These are phyloP conservation scores for Candida manassasensis DNA, from an alignment of 805 yeast species.

Conservation along the genomic window DNA sequence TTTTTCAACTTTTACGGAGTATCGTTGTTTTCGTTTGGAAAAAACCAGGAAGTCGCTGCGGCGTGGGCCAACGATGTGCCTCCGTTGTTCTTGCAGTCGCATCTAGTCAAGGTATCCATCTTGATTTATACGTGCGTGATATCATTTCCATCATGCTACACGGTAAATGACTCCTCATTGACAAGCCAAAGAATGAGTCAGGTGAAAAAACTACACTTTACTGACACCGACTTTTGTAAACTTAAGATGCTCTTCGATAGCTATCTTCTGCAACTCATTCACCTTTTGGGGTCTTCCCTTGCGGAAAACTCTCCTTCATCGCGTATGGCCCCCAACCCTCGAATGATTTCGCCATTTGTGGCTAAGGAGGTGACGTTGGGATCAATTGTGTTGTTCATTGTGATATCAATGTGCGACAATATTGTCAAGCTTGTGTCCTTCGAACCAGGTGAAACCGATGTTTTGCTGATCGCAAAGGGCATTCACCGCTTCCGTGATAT, in stretches of 20 bases:
- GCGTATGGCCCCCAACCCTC: neutral
- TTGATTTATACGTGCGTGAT: conserved; percentile 19
- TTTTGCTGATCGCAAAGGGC: neutral
- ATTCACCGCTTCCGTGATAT: neutral
- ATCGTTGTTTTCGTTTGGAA: conserved; percentile 21
- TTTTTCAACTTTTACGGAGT: conserved; percentile 27
- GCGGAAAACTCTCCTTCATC: neutral
- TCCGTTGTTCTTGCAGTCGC: conserved; percentile 17
- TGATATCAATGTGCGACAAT: neutral
- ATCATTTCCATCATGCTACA: neutral
- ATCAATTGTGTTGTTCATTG: conserved; percentile 8
- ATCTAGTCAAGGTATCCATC: conserved; percentile 21
- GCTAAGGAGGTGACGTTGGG: conserved; percentile 17
- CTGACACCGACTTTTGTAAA: neutral
- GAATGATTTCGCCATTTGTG: neutral
- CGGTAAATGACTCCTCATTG: neutral
- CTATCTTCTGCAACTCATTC: neutral
- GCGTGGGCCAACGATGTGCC: conserved; percentile 27
- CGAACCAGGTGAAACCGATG: neutral
- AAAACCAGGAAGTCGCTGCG: conserved; percentile 15
- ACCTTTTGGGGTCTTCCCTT: neutral
- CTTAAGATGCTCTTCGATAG: neutral
- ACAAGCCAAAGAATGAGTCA: neutral
- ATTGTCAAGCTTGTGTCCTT: neutral
- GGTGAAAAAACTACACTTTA: neutral